These are phyloP conservation scores for Dendrobium huoshanense DNA, from an alignment of 106 monocot genomes.

Conservation along the genomic window DNA sequence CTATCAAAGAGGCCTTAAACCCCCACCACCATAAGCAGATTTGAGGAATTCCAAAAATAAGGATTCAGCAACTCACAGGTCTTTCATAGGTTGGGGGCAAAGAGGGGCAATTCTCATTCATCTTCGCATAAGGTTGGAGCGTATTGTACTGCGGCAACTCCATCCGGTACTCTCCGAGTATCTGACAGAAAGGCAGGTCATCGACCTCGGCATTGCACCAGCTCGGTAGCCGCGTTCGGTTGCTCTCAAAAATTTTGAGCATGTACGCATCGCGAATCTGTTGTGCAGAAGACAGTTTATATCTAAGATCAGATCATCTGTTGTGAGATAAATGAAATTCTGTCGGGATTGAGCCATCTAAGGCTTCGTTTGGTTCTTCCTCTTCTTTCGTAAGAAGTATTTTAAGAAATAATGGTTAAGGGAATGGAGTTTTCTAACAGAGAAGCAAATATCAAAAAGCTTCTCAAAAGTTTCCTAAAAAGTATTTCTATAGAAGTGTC, in stretches of 20 bases:
- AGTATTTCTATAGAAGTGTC: too few relatives aligned
- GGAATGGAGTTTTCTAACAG: too few relatives aligned
- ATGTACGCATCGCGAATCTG: constrained; percentile 96
- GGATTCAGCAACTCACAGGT: constrained; percentile 46
- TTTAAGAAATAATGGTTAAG: too few relatives aligned
- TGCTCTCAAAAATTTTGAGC: constrained; percentile 84
- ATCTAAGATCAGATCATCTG: too few relatives aligned
- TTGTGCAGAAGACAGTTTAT: neutral
- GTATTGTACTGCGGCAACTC: constrained; percentile 86
- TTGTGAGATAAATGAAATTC: too few relatives aligned
- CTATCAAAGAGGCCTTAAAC: neutral
- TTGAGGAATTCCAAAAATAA: neutral
- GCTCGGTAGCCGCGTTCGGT: constrained; percentile 52
- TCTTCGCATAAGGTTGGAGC: constrained; percentile 63
- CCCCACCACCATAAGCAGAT: neutral
- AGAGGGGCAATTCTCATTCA: constrained; percentile 95
- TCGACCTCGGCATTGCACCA: constrained; percentile 59
- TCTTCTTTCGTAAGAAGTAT: too few relatives aligned
- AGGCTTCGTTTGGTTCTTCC: too few relatives aligned
- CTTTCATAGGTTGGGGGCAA: constrained; percentile 74
- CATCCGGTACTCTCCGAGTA: constrained; percentile 81
- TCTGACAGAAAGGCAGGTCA: constrained; percentile 72
- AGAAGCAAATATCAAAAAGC: too few relatives aligned
- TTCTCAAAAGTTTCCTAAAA: too few relatives aligned
- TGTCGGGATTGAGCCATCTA: neutral